A percentile compares a stretch with the other conserved stretches of the same genome.
phyloP scores from a whole-genome alignment of 306 rosid species.

The Prunus padus region DNA sequence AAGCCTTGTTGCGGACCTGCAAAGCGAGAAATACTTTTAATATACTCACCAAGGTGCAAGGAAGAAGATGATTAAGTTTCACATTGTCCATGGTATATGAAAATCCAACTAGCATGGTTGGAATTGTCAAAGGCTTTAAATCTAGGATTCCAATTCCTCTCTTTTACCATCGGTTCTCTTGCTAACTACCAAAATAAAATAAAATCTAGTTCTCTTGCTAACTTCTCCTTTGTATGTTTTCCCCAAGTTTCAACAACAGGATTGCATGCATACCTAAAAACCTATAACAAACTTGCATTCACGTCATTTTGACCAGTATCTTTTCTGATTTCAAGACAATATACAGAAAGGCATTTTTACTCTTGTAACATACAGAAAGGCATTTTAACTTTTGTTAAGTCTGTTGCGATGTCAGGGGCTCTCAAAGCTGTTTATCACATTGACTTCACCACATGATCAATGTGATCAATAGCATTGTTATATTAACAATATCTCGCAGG shows the following conservation, averaged over 20 bases:
- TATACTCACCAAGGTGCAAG: constrained; percentile 1
- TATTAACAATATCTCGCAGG: background rate
- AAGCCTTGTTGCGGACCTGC: constrained; percentile 86
- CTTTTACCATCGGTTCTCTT: no score
- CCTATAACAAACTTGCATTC: background rate
- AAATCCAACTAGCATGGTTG: background rate
- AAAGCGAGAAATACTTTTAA: constrained; percentile 10
- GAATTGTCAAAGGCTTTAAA: background rate
- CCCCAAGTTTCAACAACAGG: background rate
- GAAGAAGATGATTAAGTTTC: constrained; percentile 18
- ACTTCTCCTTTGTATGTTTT: background rate
- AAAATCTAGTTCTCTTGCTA: no score
- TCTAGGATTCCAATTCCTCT: background rate
- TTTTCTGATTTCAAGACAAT: background rate
- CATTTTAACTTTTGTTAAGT: background rate
- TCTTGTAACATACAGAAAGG: background rate
- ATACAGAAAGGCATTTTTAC: background rate
- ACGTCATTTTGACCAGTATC: background rate
- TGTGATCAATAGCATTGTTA: background rate
- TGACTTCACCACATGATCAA: background rate
- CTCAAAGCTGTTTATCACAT: background rate
- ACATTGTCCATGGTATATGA: background rate
- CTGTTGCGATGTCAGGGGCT: background rate
- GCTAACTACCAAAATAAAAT: no score
- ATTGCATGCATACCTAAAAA: background rate